phyloP scores from a whole-genome alignment of 441 rosid species.

The Kokia cookei region DNA sequence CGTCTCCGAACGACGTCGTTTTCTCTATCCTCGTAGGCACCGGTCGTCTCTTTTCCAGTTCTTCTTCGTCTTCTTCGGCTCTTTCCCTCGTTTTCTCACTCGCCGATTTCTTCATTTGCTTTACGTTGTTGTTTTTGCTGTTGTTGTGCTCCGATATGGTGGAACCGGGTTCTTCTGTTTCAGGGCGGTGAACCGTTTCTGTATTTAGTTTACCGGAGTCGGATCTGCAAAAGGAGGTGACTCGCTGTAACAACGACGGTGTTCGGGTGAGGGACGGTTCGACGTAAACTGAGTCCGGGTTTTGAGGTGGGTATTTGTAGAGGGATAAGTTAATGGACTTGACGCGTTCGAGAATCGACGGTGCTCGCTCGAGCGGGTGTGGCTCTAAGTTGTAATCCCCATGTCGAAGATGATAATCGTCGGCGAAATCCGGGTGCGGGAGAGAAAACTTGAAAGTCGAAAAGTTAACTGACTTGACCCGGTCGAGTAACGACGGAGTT shows the following conservation, averaged over 20 bases:
- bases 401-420: conserved; percentile 3
- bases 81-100: conserved; percentile 38
- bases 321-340: conserved; percentile 46
- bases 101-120: conserved; percentile 54
- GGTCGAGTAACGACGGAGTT: conserved; percentile 39
- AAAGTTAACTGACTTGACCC: conserved; percentile 49
- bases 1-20: conserved; percentile 30
- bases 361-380: conserved; percentile 20
- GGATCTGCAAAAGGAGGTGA: conserved; percentile 44
- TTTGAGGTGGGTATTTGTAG: conserved; percentile 25
- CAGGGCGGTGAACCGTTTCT: not conserved
- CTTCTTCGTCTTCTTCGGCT: conserved; percentile 24
- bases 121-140: not conserved
- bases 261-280: conserved; percentile 19
- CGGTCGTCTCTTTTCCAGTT: conserved; percentile 38
- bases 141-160: conserved; percentile 24
- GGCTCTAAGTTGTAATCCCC: not conserved
- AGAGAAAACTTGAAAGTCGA: conserved; percentile 27
- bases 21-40: conserved; percentile 38
- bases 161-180: conserved; percentile 9
- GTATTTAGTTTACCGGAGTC: conserved; percentile 15
- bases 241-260: conserved; percentile 50
- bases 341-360: conserved; percentile 43
- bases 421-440: conserved; percentile 3
- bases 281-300: conserved; percentile 14